Percentiles rank a stretch among this genome's conserved stretches.
phyloP scores from a whole-genome alignment of 2,329 filamentous ascomycete genomes.

The Diaporthe vexans region DNA sequence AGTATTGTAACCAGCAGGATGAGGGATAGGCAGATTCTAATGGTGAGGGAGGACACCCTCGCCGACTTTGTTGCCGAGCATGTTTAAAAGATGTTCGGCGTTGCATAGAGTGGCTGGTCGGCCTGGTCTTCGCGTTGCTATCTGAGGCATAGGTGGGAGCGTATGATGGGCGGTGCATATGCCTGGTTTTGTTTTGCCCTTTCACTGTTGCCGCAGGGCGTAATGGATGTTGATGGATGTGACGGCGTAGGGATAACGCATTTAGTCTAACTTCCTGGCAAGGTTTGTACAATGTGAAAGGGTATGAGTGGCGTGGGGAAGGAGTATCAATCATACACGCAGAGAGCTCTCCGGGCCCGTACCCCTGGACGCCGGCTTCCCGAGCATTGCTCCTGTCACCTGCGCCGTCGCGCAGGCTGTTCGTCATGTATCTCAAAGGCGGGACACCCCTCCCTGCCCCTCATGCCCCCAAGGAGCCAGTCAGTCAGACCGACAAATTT shows the following conservation, averaged over 20 bases:
- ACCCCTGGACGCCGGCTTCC: constrained; percentile 23
- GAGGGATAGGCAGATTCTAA: constrained; percentile 59
- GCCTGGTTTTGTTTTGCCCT: neutral
- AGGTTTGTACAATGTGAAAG: constrained; percentile 26
- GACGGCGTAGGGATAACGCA: constrained; percentile 27
- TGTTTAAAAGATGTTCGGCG: neutral
- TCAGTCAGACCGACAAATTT: constrained; percentile 93
- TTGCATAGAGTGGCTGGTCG: neutral
- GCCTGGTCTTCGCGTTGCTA: neutral
- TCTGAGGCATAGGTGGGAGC: constrained; percentile 10
- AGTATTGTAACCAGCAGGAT: constrained; percentile 56
- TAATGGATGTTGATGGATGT: neutral
- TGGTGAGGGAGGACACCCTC: constrained; percentile 60
- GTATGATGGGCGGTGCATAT: neutral
- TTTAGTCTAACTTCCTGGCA: neutral
- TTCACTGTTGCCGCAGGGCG: neutral
- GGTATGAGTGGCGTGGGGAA: constrained; percentile 39
- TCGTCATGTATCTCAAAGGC: constrained; percentile 43
- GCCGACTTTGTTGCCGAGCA: constrained; percentile 50
- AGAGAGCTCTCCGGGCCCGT: neutral
- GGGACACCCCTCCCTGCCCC: constrained; percentile 50
- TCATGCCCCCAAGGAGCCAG: constrained; percentile 88
- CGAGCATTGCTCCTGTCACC: constrained; percentile 30
- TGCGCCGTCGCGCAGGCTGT: constrained; percentile 29
- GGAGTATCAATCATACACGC: constrained; percentile 32